Evolutionary conservation across 2,329 filamentous ascomycete species (phyloP), one percentile per base, ranked within the genome.

Genomic region (Diaporthe sp.): DNA sequence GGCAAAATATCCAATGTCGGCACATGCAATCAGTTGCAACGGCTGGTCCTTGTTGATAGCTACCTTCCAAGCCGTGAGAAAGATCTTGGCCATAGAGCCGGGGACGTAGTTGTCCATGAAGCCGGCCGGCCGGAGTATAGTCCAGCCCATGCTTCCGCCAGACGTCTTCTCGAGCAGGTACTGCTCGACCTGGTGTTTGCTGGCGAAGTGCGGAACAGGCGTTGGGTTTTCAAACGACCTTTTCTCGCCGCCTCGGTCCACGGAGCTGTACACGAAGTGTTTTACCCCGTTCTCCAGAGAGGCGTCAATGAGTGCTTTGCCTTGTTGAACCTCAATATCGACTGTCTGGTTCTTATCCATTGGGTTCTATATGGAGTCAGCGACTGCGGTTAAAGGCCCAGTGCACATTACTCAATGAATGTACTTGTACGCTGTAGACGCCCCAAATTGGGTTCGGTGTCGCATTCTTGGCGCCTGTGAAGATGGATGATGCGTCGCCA

Each of bases 241-340:
- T 4, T 82, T 81, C 51, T 89, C 86, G 39, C 91, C 90, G 37
- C 90, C 90, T n/a, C 91, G 89, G 73, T 93, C 92, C 17, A 92
- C 89, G 51, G 88, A 90, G 1, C 86, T 88, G 80, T 92, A 93
- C 56, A 93, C 87, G 76, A 93, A 91, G 77, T 89, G 87, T 44
- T 85, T 83, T 39, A 92, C 86, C 6, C 84, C 84, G 50, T 88
- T 80, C 19, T 84, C 83, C 37, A 89, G 77, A 0, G 88, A 85
- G 13, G 86, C 86, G 66, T 90, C 86, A 51, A 91, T 83, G 58
- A 63, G 58, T 63, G 58, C 37, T 44, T 63, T 63, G n/a, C 58
- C 58, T 42, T 63, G 58, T 2, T 63, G n/a, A 4, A 44, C 13
- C 39, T 61, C 58, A 8, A 61, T 61, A 27, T 61, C n/a, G n/a